Percentiles rank a stretch among this genome's conserved stretches.
These are phyloP conservation scores for Lentinula edodes DNA, from an alignment of 768 basidiomycete species.

Conservation along the genomic window DNA sequence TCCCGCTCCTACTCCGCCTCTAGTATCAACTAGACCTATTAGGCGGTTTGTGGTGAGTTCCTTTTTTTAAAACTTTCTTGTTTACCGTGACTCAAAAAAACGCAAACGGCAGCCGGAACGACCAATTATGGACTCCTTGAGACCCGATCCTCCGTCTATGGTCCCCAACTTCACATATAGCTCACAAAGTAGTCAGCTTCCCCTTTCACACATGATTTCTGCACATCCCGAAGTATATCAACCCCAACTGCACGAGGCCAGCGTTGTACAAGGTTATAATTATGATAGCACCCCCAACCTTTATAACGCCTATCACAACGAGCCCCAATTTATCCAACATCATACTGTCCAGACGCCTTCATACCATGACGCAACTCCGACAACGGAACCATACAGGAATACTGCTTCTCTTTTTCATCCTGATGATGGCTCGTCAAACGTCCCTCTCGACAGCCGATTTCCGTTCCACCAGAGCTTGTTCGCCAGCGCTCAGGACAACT, in stretches of 20 bases:
- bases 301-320: not conserved
- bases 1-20: constrained; percentile 8
- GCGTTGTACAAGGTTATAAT: not conserved
- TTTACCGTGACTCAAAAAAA: no score
- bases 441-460: not conserved
- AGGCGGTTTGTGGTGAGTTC: not conserved
- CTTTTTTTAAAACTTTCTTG: not conserved
- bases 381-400: not conserved
- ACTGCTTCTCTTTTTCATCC: not conserved
- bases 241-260: not conserved
- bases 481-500: not conserved
- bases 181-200: not conserved
- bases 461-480: not conserved
- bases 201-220: not conserved
- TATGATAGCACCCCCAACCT: not conserved
- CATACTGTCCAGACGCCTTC: not conserved
- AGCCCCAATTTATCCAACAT: not conserved
- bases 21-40: not conserved
- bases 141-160: constrained; percentile 7
- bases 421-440: not conserved
- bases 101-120: not conserved
- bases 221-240: not conserved
- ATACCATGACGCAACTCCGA: not conserved
- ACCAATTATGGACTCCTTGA: not conserved
- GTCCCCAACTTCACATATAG: not conserved